A percentile compares a stretch with the other conserved stretches of the same genome.
Evolutionary conservation across 306 rosid genomes (phyloP).

Genomic region (Phaseolus lunatus): DNA sequence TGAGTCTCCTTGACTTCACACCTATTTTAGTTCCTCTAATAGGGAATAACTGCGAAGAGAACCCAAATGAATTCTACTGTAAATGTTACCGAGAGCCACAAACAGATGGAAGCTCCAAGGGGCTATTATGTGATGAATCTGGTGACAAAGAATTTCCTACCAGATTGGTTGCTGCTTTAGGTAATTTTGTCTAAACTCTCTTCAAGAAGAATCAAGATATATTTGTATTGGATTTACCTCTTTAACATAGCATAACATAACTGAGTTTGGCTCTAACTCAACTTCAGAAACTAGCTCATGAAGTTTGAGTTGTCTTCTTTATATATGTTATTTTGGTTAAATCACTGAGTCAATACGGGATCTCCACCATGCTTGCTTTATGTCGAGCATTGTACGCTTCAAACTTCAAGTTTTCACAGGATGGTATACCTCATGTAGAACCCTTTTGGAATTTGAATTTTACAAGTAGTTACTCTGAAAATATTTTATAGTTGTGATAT

Average conservation of each 20-base stretch:
- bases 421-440: too few species aligned
- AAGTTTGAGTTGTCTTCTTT: too few species aligned
- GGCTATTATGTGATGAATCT: slow-evolving; percentile 29
- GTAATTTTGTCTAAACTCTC: slow-evolving; percentile 39
- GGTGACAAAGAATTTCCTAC: slow-evolving; percentile 31
- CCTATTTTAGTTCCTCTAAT: slow-evolving; percentile 61
- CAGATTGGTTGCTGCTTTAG: slow-evolving; percentile 48
- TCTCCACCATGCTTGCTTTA: too few species aligned
- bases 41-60: slow-evolving; percentile 47
- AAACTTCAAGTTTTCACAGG: too few species aligned
- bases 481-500: too few species aligned
- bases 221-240: background rate
- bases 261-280: slow-evolving; percentile 23
- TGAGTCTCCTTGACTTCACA: slow-evolving; percentile 20
- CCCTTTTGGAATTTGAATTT: too few species aligned
- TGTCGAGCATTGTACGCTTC: too few species aligned
- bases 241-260: slow-evolving; percentile 38
- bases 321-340: too few species aligned
- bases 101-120: slow-evolving; percentile 30
- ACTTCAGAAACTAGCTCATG: too few species aligned
- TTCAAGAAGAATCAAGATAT: slow-evolving; percentile 30
- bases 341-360: too few species aligned
- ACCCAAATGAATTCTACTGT: slow-evolving; percentile 53
- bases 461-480: too few species aligned
- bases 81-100: slow-evolving; percentile 38